Evolutionary conservation across 306 rosid genomes (phyloP).

Genomic region (Nissolia schottii): DNA sequence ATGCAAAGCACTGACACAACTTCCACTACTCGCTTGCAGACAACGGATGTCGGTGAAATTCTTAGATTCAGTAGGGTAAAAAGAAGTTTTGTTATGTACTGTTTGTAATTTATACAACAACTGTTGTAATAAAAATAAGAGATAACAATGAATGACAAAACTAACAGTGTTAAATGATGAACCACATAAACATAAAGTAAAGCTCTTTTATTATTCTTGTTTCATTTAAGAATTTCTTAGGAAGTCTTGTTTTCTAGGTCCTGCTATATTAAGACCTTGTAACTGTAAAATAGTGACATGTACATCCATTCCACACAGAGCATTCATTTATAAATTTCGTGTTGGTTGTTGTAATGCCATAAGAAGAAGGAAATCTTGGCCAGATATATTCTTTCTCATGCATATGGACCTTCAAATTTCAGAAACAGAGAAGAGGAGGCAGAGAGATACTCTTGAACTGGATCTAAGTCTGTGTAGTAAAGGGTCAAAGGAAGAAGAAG

Average conservation of each 20-base stretch:
- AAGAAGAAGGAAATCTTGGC: slow-evolving; percentile 17
- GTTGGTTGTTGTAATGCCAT: slow-evolving; percentile 29
- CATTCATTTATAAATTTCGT: slow-evolving; percentile 25
- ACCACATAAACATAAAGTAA: background rate
- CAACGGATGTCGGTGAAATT: too few relatives aligned
- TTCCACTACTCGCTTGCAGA: too few relatives aligned
- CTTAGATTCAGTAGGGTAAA: too few relatives aligned
- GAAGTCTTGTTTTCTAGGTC: slow-evolving; percentile 44
- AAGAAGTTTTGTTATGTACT: too few relatives aligned
- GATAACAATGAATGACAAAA: too few relatives aligned
- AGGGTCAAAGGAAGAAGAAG: too few relatives aligned
- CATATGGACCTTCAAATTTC: slow-evolving; percentile 35
- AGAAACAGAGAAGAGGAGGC: slow-evolving; percentile 34
- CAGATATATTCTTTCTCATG: slow-evolving; percentile 4
- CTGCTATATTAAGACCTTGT: slow-evolving; percentile 64
- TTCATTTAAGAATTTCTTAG: too few relatives aligned
- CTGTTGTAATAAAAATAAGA: too few relatives aligned
- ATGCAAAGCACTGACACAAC: background rate
- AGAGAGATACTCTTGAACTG: background rate
- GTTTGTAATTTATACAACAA: too few relatives aligned
- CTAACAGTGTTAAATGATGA: too few relatives aligned
- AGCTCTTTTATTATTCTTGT: too few relatives aligned
- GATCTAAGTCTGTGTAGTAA: slow-evolving; percentile 59
- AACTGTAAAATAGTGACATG: slow-evolving; percentile 59
- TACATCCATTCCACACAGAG: slow-evolving; percentile 31